Conservation (phyloP, 2,329 filamentous ascomycete species). For the Fusarium foetens region DNA sequence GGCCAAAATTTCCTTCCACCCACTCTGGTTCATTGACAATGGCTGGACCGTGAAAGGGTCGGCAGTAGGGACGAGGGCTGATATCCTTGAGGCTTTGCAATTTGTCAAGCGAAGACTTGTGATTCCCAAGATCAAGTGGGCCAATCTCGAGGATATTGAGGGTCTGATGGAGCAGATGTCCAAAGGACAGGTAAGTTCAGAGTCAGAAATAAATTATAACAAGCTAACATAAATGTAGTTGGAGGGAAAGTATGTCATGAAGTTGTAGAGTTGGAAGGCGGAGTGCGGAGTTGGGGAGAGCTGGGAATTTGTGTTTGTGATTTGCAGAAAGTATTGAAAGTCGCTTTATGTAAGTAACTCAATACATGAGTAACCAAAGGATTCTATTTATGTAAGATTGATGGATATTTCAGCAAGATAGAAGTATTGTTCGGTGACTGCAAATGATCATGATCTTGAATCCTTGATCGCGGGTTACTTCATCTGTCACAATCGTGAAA, state of each 20-base stretch:
- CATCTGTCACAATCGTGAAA: not conserved
- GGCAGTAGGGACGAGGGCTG: conserved; percentile 50
- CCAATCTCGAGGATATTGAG: conserved; percentile 25
- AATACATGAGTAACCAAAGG: accelerated
- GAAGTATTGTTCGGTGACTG: accelerated
- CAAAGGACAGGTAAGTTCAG: conserved; percentile 17
- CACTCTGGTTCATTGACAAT: conserved; percentile 49
- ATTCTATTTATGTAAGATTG: too few relatives aligned
- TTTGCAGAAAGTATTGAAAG: accelerated
- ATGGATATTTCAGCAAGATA: accelerated
- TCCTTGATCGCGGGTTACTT: not conserved
- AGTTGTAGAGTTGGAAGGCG: not conserved
- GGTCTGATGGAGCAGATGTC: conserved; percentile 29
- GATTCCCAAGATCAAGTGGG: conserved; percentile 27
- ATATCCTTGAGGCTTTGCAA: conserved; percentile 54
- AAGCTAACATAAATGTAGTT: not conserved
- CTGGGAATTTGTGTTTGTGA: not conserved
- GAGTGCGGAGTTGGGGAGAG: not conserved
- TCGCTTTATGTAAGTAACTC: too few relatives aligned
- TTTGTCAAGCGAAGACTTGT: conserved; percentile 47
- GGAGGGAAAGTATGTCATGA: conserved; percentile 34
- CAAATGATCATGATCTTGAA: not conserved
- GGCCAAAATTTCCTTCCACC: conserved; percentile 46
- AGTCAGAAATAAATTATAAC: accelerated
- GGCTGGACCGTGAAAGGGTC: conserved; percentile 51